phyloP scores from a whole-genome alignment of 148 eudicot species.

The Vaccinium vitisidaea region DNA sequence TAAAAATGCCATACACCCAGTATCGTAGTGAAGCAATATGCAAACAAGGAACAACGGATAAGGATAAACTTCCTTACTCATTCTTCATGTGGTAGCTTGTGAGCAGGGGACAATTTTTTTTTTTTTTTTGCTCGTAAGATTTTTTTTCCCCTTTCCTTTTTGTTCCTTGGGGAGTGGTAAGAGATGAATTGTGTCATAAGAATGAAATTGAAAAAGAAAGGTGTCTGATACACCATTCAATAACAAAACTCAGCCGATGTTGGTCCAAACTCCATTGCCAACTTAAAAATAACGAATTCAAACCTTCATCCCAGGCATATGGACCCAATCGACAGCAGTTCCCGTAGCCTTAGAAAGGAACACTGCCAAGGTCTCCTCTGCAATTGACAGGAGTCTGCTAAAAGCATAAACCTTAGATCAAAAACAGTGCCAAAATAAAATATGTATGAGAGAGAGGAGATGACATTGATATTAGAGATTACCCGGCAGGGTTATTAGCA shows the following conservation, averaged over 20 bases:
- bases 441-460: neutral
- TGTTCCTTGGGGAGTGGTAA: neutral
- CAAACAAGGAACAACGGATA: too few species aligned
- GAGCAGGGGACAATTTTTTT: too few species aligned
- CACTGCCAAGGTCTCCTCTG: conserved; percentile 97
- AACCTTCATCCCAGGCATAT: conserved; percentile 99
- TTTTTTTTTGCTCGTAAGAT: too few species aligned
- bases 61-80: too few species aligned
- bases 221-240: neutral
- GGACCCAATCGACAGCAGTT: conserved; percentile 99
- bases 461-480: conserved; percentile 10
- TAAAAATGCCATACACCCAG: too few species aligned
- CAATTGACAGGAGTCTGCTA: conserved; percentile 85
- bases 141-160: neutral
- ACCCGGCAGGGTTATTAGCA: conserved; percentile 76
- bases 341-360: conserved; percentile 99
- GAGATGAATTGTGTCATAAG: neutral
- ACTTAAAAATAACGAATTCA: neutral
- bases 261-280: neutral
- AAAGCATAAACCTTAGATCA: conserved; percentile 10
- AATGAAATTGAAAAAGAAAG: neutral
- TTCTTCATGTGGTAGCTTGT: too few species aligned
- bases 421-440: neutral
- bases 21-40: too few species aligned
- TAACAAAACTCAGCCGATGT: neutral